Percentiles rank a stretch among this genome's conserved stretches.
Conservation (phyloP, 169 alveolate species). For the Cryptosporidium tyzzeri region DNA sequence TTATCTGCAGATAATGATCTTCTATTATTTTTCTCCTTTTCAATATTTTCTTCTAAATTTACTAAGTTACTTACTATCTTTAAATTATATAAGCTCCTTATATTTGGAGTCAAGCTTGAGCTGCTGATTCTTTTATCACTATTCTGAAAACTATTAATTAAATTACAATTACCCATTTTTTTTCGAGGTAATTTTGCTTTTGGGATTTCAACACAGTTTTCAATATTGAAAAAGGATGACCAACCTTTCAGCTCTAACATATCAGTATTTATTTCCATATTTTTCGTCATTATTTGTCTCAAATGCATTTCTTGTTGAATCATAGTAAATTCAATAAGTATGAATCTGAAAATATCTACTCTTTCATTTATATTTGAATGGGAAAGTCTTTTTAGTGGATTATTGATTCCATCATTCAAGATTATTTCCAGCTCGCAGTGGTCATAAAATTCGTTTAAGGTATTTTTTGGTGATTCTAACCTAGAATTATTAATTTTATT, state of each 20-base stretch:
- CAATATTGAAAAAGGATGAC: constrained; percentile 45
- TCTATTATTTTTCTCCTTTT: constrained; percentile 7
- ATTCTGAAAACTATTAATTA: neutral
- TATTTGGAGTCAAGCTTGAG: constrained; percentile 44
- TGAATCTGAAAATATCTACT: constrained; percentile 34
- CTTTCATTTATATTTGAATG: constrained; percentile 59
- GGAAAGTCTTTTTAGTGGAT: constrained; percentile 48
- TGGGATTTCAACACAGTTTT: constrained; percentile 53
- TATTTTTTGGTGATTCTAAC: neutral
- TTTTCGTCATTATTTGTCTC: constrained; percentile 3
- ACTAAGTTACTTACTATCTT: constrained; percentile 16
- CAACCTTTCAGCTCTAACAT: constrained; percentile 20
- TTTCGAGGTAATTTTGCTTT: constrained; percentile 31
- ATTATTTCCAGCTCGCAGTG: constrained; percentile 19
- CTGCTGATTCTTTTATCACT: constrained; percentile 1
- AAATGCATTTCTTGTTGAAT: constrained; percentile 43
- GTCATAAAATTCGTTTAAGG: neutral
- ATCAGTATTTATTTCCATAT: constrained; percentile 1
- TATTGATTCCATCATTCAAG: constrained; percentile 26
- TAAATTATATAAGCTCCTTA: constrained; percentile 40
- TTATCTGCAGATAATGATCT: constrained; percentile 62
- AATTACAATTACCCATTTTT: neutral
- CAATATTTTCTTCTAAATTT: constrained; percentile 9
- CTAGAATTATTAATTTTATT: neutral
- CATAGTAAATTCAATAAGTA: constrained; percentile 13